Evolutionary conservation across 495 filamentous ascomycete genomes (phyloP), one percentile per base, ranked within the genome.

Genomic region (Penicillium bovifimosum): DNA sequence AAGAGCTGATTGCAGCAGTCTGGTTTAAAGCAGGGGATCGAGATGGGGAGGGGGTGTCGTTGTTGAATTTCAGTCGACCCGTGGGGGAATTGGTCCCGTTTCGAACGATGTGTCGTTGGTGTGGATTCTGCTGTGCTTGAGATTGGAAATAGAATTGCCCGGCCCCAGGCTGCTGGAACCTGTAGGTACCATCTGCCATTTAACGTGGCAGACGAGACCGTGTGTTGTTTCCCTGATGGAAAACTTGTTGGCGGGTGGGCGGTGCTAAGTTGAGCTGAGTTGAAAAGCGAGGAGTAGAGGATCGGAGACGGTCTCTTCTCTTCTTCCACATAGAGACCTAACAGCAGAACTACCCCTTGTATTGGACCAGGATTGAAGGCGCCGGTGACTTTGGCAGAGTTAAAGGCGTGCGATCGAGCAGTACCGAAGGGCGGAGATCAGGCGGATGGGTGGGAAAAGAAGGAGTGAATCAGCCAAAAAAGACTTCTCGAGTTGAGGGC

Each of bases 181-280:
- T 82, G 77, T 86, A 82, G 67, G 76, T 77, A 84, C 82, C 86
- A 88, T 91, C 86, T 81, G 87, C 86, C 86, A 90, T 90, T 80
- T 83, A 86, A 77, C 68, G 70, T 66, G 70, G 69, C 70, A 69
- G 68, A 74, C 60, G 69, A 70, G 63, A 70, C 67, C 68, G 63
- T 62, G 61, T 56, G 54, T 66, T 64, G 53, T 63, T 62, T 61
- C 54, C 55, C 57, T 69, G 63, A 47, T 42, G 55, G 44, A 50
- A 51, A 36, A 60, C 61, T 47, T 56, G 54, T 55, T 58, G 56
- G 62, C 51, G 50, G 58, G 58, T 28, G 53, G 48, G 55, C 27
- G 52, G 54, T 44, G 55, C 51, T 43, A 58, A 50, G 58, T 51
- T 59, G 33, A 56, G 54, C 17, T 58, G 48, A 47, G 64, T 61